Base-by-base conservation (phyloP, 345 rosid genomes). In the Cardamine occulta region DNA sequence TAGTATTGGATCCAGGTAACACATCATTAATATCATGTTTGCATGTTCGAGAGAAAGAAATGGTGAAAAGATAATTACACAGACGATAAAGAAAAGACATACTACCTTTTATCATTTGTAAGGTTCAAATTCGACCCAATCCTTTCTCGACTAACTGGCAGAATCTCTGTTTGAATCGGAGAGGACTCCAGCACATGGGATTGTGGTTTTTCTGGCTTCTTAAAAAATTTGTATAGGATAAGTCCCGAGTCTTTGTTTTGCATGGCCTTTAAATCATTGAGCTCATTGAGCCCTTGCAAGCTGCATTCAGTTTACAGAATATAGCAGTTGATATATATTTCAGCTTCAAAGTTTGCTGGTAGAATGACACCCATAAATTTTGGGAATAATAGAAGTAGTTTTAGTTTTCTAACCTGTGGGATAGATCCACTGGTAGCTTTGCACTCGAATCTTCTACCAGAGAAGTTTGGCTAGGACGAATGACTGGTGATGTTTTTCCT, bases 351-450 rank as follows among this genome's bases (percentile, higher is more conserved):
- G 53, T 23, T 44, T 34, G 56, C 60, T 4, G 26, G 52, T 15
- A 54, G 18, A 63, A 63, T 45, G 66, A 32, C 61, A 40, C 8
- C 19, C 40, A 59, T 10, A 13, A 15, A 45, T 9, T 14, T 48
- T 37, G 15, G 28, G 60, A 49, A 61, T n/a, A 39, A 24, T 47
- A 61, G 35, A 57, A 62, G n/a, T 69, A 23, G 51, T 45, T 37
- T 63, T 70, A 23, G 31, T 63, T 53, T 76, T 37, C 85, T 83
- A 57, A 87, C 96, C 90, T 85, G 61, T 72, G 72, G 6, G 65
- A 58, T 14, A 83, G 79, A 44, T 58, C 81, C 60, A 74, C 60
- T 62, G 57, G 67, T 70, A 68, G 68, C 72, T 73, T 80, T 47
- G 59, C 63, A 67, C 80, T 52, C 29, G 76, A 66, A 53, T 60